Evolutionary conservation across 2,329 filamentous ascomycete species (phyloP).

Genomic region (Nigrospora oryzae): DNA sequence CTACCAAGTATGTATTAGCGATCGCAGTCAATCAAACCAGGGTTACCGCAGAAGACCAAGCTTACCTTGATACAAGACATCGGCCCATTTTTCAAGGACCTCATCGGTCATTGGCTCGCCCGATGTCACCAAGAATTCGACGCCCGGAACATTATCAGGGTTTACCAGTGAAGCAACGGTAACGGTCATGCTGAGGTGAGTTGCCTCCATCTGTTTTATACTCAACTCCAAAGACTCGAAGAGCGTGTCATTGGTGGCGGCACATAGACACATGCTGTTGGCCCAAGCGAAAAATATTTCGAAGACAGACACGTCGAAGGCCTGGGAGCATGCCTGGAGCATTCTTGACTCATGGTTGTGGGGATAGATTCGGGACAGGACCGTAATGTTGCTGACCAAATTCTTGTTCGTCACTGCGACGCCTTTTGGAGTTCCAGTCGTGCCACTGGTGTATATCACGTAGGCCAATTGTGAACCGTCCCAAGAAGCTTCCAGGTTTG

Average conservation of each 20-base stretch:
- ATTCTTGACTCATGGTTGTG: slow-evolving; percentile 44
- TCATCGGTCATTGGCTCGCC: slow-evolving; percentile 71
- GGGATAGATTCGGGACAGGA: slow-evolving; percentile 60
- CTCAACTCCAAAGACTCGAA: slow-evolving; percentile 63
- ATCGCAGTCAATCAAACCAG: too few species aligned
- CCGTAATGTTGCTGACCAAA: slow-evolving; percentile 65
- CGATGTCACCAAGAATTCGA: slow-evolving; percentile 70
- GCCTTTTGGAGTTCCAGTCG: slow-evolving; percentile 72
- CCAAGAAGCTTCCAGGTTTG: slow-evolving; percentile 28
- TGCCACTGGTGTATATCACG: slow-evolving; percentile 77
- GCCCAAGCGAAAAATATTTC: slow-evolving; percentile 85
- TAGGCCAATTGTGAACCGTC: slow-evolving; percentile 55
- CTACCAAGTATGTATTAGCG: slow-evolving; percentile 12
- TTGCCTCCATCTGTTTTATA: slow-evolving; percentile 56
- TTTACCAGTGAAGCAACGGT: slow-evolving; percentile 73
- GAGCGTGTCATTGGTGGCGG: slow-evolving; percentile 63
- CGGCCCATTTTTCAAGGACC: slow-evolving; percentile 62
- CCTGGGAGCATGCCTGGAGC: slow-evolving; percentile 75
- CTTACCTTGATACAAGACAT: slow-evolving; percentile 60
- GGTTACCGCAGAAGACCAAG: neutral
- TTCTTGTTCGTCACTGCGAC: slow-evolving; percentile 71
- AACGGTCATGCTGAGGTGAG: slow-evolving; percentile 78
- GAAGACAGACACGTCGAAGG: slow-evolving; percentile 83
- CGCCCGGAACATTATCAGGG: slow-evolving; percentile 58
- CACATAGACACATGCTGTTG: slow-evolving; percentile 69